Conservation (phyloP, 2,329 filamentous ascomycete species). For the Epicoccum nigrum region DNA sequence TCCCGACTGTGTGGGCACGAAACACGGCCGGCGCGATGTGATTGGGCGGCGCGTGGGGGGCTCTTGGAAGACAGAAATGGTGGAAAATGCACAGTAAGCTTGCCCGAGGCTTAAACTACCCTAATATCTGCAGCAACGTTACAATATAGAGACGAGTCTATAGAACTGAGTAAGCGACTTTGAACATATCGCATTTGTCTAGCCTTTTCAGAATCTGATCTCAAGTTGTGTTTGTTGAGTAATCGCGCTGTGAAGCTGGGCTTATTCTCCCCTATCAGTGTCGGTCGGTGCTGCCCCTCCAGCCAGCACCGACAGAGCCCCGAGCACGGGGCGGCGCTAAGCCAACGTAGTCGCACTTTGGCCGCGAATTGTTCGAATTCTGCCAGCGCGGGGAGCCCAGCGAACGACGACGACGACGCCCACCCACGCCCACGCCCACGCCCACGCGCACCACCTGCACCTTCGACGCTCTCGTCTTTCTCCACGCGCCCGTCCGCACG, state of each 20-base stretch:
- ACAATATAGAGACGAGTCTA: too few relatives aligned
- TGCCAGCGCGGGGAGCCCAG: slow-evolving; percentile 17
- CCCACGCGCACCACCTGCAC: slow-evolving; percentile 4
- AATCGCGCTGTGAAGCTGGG: too few relatives aligned
- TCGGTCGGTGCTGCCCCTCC: slow-evolving; percentile 3
- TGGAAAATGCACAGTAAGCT: too few relatives aligned
- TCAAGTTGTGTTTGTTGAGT: too few relatives aligned
- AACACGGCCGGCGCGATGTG: slow-evolving; percentile 7
- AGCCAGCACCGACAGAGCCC: background rate
- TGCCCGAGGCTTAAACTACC: too few relatives aligned
- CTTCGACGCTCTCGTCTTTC: slow-evolving; percentile 11
- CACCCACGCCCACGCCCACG: slow-evolving; percentile 8
- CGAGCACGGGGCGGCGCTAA: slow-evolving; percentile 8
- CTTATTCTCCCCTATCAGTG: too few relatives aligned
- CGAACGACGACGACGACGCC: too few relatives aligned
- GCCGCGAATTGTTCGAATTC: slow-evolving; percentile 9
- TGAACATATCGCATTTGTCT: too few relatives aligned
- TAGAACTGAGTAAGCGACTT: too few relatives aligned
- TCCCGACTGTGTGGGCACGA: slow-evolving; percentile 1
- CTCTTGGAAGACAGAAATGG: too few relatives aligned
- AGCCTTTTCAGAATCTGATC: too few relatives aligned
- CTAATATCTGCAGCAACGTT: too few relatives aligned
- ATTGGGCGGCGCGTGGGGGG: slow-evolving; percentile 5
- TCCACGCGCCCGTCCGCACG: slow-evolving; percentile 6
- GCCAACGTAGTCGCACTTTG: slow-evolving; percentile 13